Base-by-base conservation (phyloP, 2,329 filamentous ascomycete genomes). In the Neofusicoccum umdonicola region DNA sequence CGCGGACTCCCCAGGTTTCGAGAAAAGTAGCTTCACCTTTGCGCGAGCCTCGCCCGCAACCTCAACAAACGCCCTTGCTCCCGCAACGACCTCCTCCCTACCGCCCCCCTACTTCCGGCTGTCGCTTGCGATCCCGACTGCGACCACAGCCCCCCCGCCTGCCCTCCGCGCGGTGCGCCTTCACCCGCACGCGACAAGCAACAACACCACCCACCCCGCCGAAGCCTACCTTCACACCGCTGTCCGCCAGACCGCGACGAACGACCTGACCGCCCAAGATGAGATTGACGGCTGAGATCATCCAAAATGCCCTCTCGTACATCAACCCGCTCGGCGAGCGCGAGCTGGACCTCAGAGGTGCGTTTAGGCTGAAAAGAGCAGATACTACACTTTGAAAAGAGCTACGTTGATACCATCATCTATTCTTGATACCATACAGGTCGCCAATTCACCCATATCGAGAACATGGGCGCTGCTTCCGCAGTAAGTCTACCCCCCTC, bases 331-430 rank as follows among this genome's bases (percentile, higher is more conserved):
- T 99, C 80, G 96, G 95, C 83, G 95, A 99, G 86, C 92, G 95
- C 80, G 95, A 99, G 87, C 88, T 99, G 79, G 93, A 98, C 85
- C 92, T 99, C 74, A 89, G 95, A 97, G 95, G 95, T 98, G 91
- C 88, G 93, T 87, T 68, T 67, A 45, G 72, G 69, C 69, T 87
- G 90, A 90, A 92, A 96, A 92, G 92, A 88, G 85, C 91, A 94
- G 93, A 95, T 96, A 88, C 92, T 97, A 91, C 91, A 93, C 88
- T 87, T 60, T 88, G 52, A 57, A 82, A 73, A 73, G 88, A 88
- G 86, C 90, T 91, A 85, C 87, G 87, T 94, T 95, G 89, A 96
- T 93, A 90, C 87, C 84, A 78, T 84, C 82, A 80, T 77, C 42
- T 81, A 82, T 82, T 77, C 79, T 74, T 67, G 71, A 71, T 67